Evolutionary conservation across 495 filamentous ascomycete genomes (phyloP).

Genomic region (Podospora conica): DNA sequence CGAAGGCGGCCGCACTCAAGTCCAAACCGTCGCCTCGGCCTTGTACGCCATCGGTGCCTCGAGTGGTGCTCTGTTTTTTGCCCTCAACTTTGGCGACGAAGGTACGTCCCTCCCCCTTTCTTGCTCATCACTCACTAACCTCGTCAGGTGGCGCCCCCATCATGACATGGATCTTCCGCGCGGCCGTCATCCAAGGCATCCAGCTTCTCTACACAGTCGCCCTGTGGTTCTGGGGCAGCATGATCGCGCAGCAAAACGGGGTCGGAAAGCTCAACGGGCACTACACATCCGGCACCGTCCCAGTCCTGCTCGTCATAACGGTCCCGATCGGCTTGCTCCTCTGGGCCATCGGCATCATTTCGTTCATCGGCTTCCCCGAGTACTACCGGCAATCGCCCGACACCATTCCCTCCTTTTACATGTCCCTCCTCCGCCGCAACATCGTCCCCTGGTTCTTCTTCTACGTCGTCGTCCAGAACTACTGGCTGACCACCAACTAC

Average conservation of each 20-base stretch:
- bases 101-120: slow-evolving; percentile 17
- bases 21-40: slow-evolving; percentile 52
- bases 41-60: slow-evolving; percentile 54
- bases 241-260: slow-evolving; percentile 25
- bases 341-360: slow-evolving; percentile 41
- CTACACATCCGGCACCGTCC: slow-evolving; percentile 25
- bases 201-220: slow-evolving; percentile 56
- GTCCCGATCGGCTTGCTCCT: slow-evolving; percentile 48
- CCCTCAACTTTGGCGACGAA: slow-evolving; percentile 61
- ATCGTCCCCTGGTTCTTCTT: slow-evolving; percentile 48
- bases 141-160: slow-evolving; percentile 44
- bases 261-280: slow-evolving; percentile 14
- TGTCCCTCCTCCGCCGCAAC: slow-evolving; percentile 45
- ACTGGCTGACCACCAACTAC: slow-evolving; percentile 55
- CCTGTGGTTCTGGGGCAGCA: slow-evolving; percentile 58
- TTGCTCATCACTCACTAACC: neutral
- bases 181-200: slow-evolving; percentile 56
- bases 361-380: slow-evolving; percentile 53
- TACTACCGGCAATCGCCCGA: slow-evolving; percentile 65
- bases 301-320: slow-evolving; percentile 39
- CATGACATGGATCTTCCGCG: slow-evolving; percentile 58
- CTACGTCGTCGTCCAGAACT: slow-evolving; percentile 60
- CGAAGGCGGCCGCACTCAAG: slow-evolving; percentile 11
- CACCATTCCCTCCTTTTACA: slow-evolving; percentile 57
- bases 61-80: slow-evolving; percentile 57